Evolutionary conservation across 495 filamentous ascomycete genomes (phyloP).

Genomic region (Talaromyces proteolyticus): DNA sequence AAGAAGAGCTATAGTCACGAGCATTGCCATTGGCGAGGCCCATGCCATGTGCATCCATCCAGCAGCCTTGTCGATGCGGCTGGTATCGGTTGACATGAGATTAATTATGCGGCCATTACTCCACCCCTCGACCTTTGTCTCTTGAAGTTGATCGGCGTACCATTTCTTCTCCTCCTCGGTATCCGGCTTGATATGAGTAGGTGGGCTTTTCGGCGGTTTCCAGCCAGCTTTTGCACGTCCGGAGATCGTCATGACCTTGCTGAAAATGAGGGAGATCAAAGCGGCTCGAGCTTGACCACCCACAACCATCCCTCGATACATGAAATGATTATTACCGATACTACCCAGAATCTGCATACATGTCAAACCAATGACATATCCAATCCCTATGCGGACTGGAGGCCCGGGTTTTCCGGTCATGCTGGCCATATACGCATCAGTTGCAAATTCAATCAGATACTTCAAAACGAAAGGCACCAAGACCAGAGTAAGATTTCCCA

Average conservation of each 20-base stretch:
- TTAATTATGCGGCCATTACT: constrained; percentile 85
- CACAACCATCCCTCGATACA: constrained; percentile 78
- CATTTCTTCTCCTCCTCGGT: constrained; percentile 34
- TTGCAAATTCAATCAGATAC: constrained; percentile 73
- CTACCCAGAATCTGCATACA: constrained; percentile 70
- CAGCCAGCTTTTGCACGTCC: constrained; percentile 72
- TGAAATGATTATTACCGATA: constrained; percentile 71
- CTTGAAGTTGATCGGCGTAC: constrained; percentile 33
- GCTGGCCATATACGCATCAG: constrained; percentile 64
- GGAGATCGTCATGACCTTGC: constrained; percentile 78
- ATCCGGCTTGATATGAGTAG: constrained; percentile 24
- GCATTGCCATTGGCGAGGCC: constrained; percentile 72
- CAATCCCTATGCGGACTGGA: constrained; percentile 60
- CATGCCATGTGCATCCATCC: constrained; percentile 88
- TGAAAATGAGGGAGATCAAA: constrained; percentile 69
- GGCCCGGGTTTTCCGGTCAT: constrained; percentile 42
- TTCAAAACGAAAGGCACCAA: constrained; percentile 68
- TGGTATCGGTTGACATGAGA: constrained; percentile 89
- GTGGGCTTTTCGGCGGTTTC: constrained; percentile 17
- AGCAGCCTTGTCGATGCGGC: constrained; percentile 77
- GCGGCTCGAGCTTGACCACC: constrained; percentile 72
- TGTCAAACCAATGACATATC: constrained; percentile 69
- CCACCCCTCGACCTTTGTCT: constrained; percentile 54
- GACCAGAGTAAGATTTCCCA: constrained; percentile 60
- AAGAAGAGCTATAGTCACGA: constrained; percentile 72